Percentiles rank a stretch among this genome's conserved stretches.
Conservation (phyloP, 768 basidiomycete species). For the Mycena floridula region DNA sequence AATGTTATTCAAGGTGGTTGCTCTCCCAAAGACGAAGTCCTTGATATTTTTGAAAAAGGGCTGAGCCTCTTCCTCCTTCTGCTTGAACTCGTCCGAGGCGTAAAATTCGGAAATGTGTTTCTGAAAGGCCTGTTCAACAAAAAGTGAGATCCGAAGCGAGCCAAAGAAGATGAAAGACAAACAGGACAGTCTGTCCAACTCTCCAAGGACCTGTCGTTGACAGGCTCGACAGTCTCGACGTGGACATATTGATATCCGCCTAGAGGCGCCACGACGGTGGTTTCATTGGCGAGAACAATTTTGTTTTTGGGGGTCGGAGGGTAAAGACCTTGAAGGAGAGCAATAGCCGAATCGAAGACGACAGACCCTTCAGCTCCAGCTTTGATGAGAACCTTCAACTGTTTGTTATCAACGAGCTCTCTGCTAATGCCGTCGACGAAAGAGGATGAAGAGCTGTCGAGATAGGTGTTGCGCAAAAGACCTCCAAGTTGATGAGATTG, state of each 20-base stretch:
- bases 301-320: slow-evolving; percentile 72
- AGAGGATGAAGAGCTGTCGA: slow-evolving; percentile 56
- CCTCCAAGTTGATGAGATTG: slow-evolving; percentile 64
- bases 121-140: slow-evolving; percentile 47
- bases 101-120: slow-evolving; percentile 59
- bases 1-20: slow-evolving; percentile 60
- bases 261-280: slow-evolving; percentile 64
- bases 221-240: slow-evolving; percentile 83
- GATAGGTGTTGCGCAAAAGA: slow-evolving; percentile 58
- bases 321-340: slow-evolving; percentile 80
- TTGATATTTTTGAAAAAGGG: slow-evolving; percentile 61
- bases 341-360: slow-evolving; percentile 82
- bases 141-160: neutral
- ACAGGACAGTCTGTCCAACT: slow-evolving; percentile 67
- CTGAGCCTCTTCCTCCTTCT: slow-evolving; percentile 44
- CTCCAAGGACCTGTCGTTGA: slow-evolving; percentile 77
- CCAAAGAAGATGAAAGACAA: slow-evolving; percentile 9
- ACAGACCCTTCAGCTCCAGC: slow-evolving; percentile 80
- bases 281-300: slow-evolving; percentile 74
- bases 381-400: slow-evolving; percentile 75
- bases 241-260: slow-evolving; percentile 85
- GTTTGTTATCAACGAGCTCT: slow-evolving; percentile 66
- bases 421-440: slow-evolving; percentile 60
- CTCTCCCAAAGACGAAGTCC: slow-evolving; percentile 69
- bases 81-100: slow-evolving; percentile 59